Evolutionary conservation across 169 alveolate species (phyloP).

Genomic region (Perkinsus olseni): DNA sequence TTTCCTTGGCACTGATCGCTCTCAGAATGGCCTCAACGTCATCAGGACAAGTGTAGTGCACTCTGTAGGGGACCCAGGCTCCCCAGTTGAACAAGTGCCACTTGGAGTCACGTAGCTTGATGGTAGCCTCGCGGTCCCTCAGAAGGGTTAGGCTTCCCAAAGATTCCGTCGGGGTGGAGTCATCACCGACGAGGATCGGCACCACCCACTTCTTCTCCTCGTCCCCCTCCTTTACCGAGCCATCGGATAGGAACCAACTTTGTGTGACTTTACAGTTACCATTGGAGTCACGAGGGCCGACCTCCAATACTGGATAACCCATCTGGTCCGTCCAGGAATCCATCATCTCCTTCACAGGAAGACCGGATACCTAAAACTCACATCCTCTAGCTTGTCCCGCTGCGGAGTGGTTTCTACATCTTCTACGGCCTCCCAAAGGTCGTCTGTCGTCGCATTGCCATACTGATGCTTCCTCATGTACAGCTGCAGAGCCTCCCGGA

Average conservation of each 20-base stretch:
- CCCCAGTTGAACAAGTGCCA: not conserved
- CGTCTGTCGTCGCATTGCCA: slow-evolving; percentile 17
- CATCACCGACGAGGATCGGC: not conserved
- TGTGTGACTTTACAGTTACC: not conserved
- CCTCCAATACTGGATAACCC: slow-evolving; percentile 12
- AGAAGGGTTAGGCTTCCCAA: not conserved
- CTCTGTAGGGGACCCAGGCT: not conserved
- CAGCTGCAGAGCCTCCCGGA: slow-evolving; percentile 20
- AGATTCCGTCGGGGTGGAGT: not conserved
- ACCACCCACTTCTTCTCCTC: not conserved
- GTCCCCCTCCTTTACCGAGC: not conserved
- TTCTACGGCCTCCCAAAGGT: slow-evolving; percentile 23
- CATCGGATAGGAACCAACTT: not conserved
- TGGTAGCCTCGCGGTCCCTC: not conserved
- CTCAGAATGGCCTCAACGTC: not conserved
- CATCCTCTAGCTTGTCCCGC: too few species aligned
- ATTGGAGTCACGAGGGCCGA: not conserved
- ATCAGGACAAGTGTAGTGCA: not conserved
- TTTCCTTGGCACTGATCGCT: not conserved
- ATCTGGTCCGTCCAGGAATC: slow-evolving; percentile 29
- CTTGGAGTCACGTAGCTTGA: not conserved
- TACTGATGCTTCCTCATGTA: slow-evolving; percentile 20
- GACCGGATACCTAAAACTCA: not conserved
- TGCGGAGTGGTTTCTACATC: slow-evolving; percentile 5
- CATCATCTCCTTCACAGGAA: slow-evolving; percentile 31